Percentiles rank a stretch among this genome's conserved stretches.
Conservation (phyloP, 169 alveolate species). For the Amoebophrya sp. region DNA sequence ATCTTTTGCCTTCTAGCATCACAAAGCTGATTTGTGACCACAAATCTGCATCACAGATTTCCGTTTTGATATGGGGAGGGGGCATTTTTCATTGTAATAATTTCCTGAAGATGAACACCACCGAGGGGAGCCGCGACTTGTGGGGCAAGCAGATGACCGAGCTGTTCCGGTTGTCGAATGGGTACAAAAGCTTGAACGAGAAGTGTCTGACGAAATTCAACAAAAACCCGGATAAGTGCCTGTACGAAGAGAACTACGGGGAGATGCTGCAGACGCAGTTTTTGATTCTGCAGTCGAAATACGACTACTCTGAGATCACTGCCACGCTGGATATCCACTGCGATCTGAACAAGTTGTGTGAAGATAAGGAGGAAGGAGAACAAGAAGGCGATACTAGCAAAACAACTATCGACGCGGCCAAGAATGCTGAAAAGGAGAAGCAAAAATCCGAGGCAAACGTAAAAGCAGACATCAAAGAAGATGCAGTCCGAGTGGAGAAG, state of each 20-base stretch:
- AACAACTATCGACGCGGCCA: no score
- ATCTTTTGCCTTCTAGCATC: no score
- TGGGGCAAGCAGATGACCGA: not conserved
- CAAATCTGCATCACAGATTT: no score
- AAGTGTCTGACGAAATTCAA: not conserved
- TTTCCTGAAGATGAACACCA: not conserved
- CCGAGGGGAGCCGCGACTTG: not conserved
- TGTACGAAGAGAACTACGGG: constrained; percentile 16
- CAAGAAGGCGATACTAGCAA: not conserved
- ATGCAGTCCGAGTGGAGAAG: no score
- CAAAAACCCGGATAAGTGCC: not conserved
- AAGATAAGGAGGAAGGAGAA: not conserved
- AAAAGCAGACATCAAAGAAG: not conserved
- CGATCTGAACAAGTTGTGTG: not conserved
- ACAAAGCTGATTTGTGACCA: no score
- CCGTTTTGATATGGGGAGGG: no score
- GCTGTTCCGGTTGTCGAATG: not conserved
- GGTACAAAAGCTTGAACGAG: not conserved
- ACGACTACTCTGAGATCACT: not conserved
- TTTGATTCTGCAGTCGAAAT: not conserved
- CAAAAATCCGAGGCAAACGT: no score
- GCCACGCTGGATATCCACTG: not conserved
- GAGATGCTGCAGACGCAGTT: not conserved
- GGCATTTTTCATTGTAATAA: no score
- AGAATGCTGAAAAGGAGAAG: no score